Evolutionary conservation across 176 grass and related monocot genomes (phyloP).

Genomic region (Phyllostachys edulis): DNA sequence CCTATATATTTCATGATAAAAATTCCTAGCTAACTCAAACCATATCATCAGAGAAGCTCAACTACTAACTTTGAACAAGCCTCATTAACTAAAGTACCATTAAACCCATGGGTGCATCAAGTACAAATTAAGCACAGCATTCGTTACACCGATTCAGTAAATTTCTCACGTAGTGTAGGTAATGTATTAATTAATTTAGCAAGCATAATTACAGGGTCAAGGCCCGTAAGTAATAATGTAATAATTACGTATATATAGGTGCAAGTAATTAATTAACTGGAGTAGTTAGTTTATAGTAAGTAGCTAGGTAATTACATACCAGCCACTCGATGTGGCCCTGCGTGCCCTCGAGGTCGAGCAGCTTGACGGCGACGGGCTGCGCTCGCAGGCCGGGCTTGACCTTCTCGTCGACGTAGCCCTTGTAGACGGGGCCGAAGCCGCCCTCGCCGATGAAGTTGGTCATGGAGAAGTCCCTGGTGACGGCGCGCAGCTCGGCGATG

Average conservation of each 20-base stretch:
- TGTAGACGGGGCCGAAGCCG: conserved; percentile 84
- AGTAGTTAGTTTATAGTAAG: not conserved
- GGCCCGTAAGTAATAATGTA: not conserved
- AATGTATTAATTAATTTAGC: not conserved
- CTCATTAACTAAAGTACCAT: not conserved
- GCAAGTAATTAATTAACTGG: not conserved
- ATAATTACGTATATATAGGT: not conserved
- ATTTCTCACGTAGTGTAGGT: not conserved
- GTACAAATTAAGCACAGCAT: not conserved
- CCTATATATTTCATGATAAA: not conserved
- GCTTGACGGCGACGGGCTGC: conserved; percentile 78
- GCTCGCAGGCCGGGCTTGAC: conserved; percentile 57
- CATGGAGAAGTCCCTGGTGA: conserved; percentile 69
- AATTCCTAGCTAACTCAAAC: conserved; percentile 19
- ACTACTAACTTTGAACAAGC: conserved; percentile 33
- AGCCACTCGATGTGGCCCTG: conserved; percentile 93
- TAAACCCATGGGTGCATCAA: not conserved
- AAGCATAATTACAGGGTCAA: not conserved
- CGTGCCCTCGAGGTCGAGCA: conserved; percentile 72
- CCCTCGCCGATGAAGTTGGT: conserved; percentile 90
- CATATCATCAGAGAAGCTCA: not conserved
- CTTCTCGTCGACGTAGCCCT: conserved; percentile 85
- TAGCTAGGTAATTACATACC: conserved; percentile 21
- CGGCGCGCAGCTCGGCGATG: conserved; percentile 64
- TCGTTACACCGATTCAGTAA: not conserved